phyloP scores from a whole-genome alignment of 192 early-diverging fungal species.

The Backusella liffmaniae region DNA sequence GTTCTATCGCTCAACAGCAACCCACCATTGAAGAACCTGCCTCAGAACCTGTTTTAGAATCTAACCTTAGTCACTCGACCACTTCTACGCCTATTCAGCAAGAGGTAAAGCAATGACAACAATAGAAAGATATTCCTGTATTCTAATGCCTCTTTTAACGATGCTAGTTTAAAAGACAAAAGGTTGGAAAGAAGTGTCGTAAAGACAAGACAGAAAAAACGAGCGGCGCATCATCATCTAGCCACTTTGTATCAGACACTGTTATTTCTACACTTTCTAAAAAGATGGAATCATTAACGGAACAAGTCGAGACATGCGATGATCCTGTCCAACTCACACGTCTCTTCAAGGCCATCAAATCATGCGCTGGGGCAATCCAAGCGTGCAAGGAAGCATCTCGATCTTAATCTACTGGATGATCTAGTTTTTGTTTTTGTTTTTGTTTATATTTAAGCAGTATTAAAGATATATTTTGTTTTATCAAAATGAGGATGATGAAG shows the following conservation, averaged over 20 bases:
- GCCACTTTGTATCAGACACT: background rate
- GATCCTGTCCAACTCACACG: conserved; percentile 12
- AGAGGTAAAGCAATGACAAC: background rate
- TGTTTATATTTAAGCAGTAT: no score
- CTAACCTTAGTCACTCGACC: background rate
- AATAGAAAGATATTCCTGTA: background rate
- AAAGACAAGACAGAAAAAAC: background rate
- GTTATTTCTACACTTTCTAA: background rate
- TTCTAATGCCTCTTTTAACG: background rate
- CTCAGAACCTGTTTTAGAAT: background rate
- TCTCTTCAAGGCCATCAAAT: conserved; percentile 21
- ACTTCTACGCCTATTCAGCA: background rate
- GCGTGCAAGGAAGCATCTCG: conserved; percentile 15
- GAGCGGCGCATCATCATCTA: background rate
- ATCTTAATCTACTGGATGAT: background rate
- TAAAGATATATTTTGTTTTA: no score
- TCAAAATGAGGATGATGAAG: no score
- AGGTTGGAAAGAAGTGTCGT: background rate
- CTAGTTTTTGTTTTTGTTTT: no score
- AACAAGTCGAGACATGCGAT: background rate
- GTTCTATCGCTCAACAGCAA: background rate
- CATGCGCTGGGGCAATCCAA: conserved; percentile 19
- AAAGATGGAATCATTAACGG: conserved; percentile 16
- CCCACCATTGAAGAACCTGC: background rate
- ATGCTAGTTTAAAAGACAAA: background rate